Evolutionary conservation across 176 grass and related monocot genomes (phyloP), one percentile per base, ranked within the genome.

Genomic region (Avena sativa): DNA sequence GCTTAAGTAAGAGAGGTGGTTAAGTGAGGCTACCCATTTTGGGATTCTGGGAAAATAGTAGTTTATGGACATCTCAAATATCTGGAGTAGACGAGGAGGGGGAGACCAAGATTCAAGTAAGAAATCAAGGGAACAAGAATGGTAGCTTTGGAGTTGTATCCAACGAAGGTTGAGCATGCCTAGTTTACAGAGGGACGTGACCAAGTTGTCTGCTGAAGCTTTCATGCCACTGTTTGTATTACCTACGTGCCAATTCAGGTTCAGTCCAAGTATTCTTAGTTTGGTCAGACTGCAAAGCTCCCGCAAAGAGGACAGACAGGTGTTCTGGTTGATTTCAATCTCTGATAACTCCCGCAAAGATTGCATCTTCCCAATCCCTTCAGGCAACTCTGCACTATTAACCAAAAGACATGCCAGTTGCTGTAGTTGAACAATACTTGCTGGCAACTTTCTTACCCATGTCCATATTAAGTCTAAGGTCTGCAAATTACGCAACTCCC

Each of bases 381-480:
- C 65, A 14, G 80, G 80, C 19, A 82, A 82, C 48, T 67, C 6
- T 71, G 63, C 28, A 36, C 6, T 36, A 2, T 70, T 69, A 70
- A 75, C 74, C 21, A 12, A 3, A 0, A 86, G 65, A 9, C 77
- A 75, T 62, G 2, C 9, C 19, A 86, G 15, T 38, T 25, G 30
- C 2, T 80, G 44, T 6, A 86, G 61, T 79, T 14, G 71, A 86
- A 80, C 44, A n/a, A 86, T 78, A 53, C 75, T 75, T 0, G 19
- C 14, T 80, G 75, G 84, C 14, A 80, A 62, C 47, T 17, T 80
- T 6, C 53, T 75, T 51, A 78, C 34, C 15, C 9, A 2, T 50
- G 71, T 70, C 44, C 60, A 81, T 81, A 60, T 66, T 80, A 86
- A 67, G 61, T 86, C 84, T 11, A 86, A 86, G 13, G 75, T 86